These are phyloP conservation scores for Metarhizium album DNA, from an alignment of 2,329 filamentous ascomycete genomes.

Conservation along the genomic window DNA sequence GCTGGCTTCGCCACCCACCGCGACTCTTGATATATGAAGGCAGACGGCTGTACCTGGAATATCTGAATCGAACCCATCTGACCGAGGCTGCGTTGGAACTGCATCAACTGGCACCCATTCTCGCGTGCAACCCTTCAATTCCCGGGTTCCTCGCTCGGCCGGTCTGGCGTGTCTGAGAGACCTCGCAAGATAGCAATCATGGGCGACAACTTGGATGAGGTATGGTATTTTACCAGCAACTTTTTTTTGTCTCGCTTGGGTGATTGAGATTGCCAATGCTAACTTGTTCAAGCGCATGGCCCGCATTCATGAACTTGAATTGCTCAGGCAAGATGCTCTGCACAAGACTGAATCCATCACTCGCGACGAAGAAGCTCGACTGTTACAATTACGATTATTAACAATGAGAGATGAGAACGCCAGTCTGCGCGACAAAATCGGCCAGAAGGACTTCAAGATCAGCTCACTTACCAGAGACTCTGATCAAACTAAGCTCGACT, in stretches of 20 bases:
- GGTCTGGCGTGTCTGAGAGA: background rate
- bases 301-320: constrained; percentile 48
- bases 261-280: constrained; percentile 8
- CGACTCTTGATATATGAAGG: background rate
- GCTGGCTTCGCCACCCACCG: background rate
- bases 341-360: constrained; percentile 57
- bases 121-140: background rate
- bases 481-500: constrained; percentile 28
- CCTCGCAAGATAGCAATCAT: constrained; percentile 11
- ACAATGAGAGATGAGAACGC: constrained; percentile 68
- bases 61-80: background rate
- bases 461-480: constrained; percentile 32
- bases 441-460: constrained; percentile 48
- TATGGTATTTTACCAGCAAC: constrained; percentile 10
- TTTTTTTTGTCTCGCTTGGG: background rate
- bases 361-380: constrained; percentile 65
- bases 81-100: background rate
- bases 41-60: background rate
- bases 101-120: background rate
- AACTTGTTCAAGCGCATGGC: constrained; percentile 28
- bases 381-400: constrained; percentile 56
- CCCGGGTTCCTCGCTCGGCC: background rate
- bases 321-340: constrained; percentile 55
- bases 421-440: constrained; percentile 52
- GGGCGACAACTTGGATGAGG: constrained; percentile 18